Evolutionary conservation across 345 rosid genomes (phyloP).

Genomic region (Lumnitzera littorea): DNA sequence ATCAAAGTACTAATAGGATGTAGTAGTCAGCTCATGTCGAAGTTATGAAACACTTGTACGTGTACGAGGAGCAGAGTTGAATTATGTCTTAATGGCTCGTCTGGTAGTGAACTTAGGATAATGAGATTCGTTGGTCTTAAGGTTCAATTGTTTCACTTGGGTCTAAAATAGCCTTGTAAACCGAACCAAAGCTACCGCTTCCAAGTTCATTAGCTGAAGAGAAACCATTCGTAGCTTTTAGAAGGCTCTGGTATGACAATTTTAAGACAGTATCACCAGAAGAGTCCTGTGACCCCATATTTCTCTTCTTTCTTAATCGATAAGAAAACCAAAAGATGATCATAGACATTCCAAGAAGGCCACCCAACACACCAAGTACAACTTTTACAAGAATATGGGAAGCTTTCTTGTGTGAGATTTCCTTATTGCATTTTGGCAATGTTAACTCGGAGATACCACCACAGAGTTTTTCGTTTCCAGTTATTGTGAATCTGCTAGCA

Average conservation of each 20-base stretch:
- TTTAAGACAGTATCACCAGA: not conserved
- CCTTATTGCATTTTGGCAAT: no score
- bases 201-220: conserved; percentile 2
- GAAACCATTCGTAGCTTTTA: conserved; percentile 11
- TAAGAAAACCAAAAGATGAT: not conserved
- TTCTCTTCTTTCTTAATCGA: not conserved
- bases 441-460: conserved; percentile 7
- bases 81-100: no score
- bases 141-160: not conserved
- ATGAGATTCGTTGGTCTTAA: not conserved
- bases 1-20: no score
- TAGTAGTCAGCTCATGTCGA: no score
- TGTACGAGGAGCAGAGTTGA: no score
- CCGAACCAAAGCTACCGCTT: conserved; percentile 9
- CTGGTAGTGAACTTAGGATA: no score
- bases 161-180: conserved; percentile 6
- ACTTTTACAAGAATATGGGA: no score
- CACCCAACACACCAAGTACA: no score
- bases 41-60: no score
- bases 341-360: no score
- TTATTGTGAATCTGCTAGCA: conserved; percentile 5
- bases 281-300: not conserved
- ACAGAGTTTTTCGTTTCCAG: conserved; percentile 22
- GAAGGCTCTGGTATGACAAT: conserved; percentile 1
- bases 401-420: no score